Percentiles rank a stretch among this genome's conserved stretches.
Conservation (phyloP, 148 eudicot genomes). For the Cornus florida region DNA sequence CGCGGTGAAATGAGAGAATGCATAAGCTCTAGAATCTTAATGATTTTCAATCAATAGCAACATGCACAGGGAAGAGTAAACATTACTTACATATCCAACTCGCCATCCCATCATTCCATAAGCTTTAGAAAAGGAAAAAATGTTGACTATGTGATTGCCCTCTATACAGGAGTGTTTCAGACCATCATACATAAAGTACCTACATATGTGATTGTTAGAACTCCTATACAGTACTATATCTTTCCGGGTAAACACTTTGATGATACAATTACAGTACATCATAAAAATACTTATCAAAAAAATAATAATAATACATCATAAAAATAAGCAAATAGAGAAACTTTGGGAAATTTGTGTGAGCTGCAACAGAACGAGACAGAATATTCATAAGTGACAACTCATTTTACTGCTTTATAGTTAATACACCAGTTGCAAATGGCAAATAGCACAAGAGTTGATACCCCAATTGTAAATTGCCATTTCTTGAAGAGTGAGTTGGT, state of each 20-base stretch:
- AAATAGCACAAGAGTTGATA: no score
- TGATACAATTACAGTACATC: background rate
- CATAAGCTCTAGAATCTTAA: no score
- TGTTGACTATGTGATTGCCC: slow-evolving; percentile 83
- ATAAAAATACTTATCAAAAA: no score
- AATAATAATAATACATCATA: background rate
- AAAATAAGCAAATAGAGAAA: background rate
- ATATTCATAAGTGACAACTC: no score
- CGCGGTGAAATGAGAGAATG: background rate
- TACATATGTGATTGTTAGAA: slow-evolving; percentile 24
- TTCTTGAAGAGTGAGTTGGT: no score
- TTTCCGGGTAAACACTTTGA: background rate
- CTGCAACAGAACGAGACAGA: no score
- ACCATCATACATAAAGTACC: slow-evolving; percentile 96
- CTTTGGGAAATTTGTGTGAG: no score
- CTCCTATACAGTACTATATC: background rate
- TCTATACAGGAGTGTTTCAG: slow-evolving; percentile 86
- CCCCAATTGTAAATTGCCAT: no score
- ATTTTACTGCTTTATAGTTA: no score
- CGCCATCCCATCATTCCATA: slow-evolving; percentile 99
- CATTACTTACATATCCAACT: slow-evolving; percentile 88
- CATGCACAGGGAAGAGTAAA: background rate
- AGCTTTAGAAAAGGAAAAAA: slow-evolving; percentile 96
- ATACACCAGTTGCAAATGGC: no score
- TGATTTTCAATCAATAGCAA: background rate